Evolutionary conservation across 2,329 filamentous ascomycete species (phyloP).

Genomic region (Exophiala mesophila): DNA sequence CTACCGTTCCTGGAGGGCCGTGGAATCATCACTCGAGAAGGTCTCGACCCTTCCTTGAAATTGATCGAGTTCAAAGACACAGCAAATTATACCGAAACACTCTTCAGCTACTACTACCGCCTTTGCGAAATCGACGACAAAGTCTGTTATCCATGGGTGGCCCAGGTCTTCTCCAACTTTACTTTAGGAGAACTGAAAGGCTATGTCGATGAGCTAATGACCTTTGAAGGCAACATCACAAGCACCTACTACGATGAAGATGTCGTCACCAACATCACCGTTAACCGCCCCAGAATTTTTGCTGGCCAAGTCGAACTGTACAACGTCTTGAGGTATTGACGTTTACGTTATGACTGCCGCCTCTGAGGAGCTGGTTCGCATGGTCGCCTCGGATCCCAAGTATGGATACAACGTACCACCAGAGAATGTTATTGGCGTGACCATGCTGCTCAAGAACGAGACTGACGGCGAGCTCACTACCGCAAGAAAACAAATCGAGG

Average conservation of each 20-base stretch:
- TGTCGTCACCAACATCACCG: neutral
- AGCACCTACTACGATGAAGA: conserved; percentile 6
- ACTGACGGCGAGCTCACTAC: conserved; percentile 4
- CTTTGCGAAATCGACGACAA: conserved; percentile 8
- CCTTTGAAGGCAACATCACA: conserved; percentile 3
- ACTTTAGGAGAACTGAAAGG: conserved; percentile 4
- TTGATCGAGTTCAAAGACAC: conserved; percentile 9
- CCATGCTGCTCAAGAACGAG: conserved; percentile 5
- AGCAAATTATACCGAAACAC: conserved; percentile 4
- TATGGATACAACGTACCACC: conserved; percentile 11
- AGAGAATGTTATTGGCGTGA: conserved; percentile 10
- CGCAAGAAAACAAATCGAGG: conserved; percentile 5
- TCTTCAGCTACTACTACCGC: conserved; percentile 10
- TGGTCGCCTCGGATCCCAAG: conserved; percentile 9
- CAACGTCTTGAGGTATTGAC: conserved; percentile 8
- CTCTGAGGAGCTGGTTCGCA: conserved; percentile 7
- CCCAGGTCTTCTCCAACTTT: conserved; percentile 3
- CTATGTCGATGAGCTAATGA: conserved; percentile 9
- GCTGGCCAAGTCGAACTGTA: conserved; percentile 10
- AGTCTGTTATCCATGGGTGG: conserved; percentile 8
- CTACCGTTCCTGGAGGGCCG: conserved; percentile 6
- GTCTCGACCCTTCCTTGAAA: conserved; percentile 6
- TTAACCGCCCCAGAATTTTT: conserved; percentile 4
- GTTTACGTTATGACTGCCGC: conserved; percentile 7
- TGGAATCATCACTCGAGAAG: conserved; percentile 6